These are phyloP conservation scores for Colletotrichum sojae DNA, from an alignment of 2,329 filamentous ascomycete genomes.

Conservation along the genomic window DNA sequence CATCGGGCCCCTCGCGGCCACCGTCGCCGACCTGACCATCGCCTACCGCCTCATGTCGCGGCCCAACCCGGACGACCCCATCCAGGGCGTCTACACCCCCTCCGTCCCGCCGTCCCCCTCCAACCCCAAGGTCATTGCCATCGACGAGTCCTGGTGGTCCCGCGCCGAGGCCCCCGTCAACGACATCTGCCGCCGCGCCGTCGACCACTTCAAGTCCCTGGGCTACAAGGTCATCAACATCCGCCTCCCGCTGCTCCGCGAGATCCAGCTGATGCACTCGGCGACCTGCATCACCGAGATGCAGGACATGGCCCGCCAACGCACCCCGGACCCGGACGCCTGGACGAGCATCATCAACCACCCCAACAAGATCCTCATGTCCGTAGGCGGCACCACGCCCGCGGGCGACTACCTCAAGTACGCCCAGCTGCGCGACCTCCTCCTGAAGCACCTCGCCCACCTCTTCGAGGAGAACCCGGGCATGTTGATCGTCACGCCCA, in stretches of 20 bases:
- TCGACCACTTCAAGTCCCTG: slow-evolving; percentile 70
- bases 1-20: slow-evolving; percentile 82
- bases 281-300: slow-evolving; percentile 84
- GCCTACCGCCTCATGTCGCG: slow-evolving; percentile 86
- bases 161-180: slow-evolving; percentile 73
- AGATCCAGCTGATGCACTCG: slow-evolving; percentile 83
- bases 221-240: slow-evolving; percentile 71
- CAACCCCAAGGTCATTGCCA: slow-evolving; percentile 76
- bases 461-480: slow-evolving; percentile 81
- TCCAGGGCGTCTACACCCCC: slow-evolving; percentile 75
- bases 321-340: slow-evolving; percentile 59
- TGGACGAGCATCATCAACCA: slow-evolving; percentile 72
- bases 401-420: slow-evolving; percentile 80
- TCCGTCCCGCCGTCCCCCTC: slow-evolving; percentile 61
- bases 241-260: slow-evolving; percentile 74
- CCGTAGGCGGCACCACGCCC: slow-evolving; percentile 74
- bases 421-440: slow-evolving; percentile 79
- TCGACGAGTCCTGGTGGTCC: slow-evolving; percentile 69
- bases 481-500: slow-evolving; percentile 84
- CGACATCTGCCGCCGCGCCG: slow-evolving; percentile 71
- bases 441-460: slow-evolving; percentile 84
- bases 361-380: slow-evolving; percentile 79
- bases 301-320: slow-evolving; percentile 57
- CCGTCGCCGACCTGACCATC: slow-evolving; percentile 81
- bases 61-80: slow-evolving; percentile 71